These are phyloP conservation scores for Phaeosphaeriaceae sp. DNA, from an alignment of 2,329 filamentous ascomycete genomes.

Conservation along the genomic window DNA sequence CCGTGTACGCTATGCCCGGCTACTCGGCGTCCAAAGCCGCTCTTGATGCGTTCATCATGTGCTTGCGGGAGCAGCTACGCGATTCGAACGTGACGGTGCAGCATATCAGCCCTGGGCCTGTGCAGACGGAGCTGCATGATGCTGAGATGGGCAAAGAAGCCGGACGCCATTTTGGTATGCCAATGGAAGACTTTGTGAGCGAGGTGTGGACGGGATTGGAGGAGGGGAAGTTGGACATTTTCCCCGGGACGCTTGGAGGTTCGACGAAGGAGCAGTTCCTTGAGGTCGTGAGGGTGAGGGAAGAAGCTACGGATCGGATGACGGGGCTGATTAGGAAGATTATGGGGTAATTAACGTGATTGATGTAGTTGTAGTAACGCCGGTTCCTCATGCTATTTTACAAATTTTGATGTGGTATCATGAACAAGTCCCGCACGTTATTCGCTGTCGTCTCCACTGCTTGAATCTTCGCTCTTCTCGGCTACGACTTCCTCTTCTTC, in stretches of 20 bases:
- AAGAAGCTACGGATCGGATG: conserved; percentile 23
- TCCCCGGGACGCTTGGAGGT: conserved; percentile 43
- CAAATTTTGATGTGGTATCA: conserved; percentile 19
- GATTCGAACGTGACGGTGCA: conserved; percentile 51
- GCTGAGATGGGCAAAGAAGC: conserved; percentile 49
- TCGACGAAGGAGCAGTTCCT: conserved; percentile 36
- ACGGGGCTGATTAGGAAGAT: conserved; percentile 12
- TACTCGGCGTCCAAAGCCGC: conserved; percentile 65
- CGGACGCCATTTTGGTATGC: conserved; percentile 58
- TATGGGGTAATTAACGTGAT: background rate
- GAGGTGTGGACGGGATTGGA: conserved; percentile 55
- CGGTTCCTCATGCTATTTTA: background rate
- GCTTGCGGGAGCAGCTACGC: conserved; percentile 53
- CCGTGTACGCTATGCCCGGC: conserved; percentile 54
- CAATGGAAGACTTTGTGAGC: conserved; percentile 54
- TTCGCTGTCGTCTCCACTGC: conserved; percentile 32
- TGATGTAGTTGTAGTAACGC: background rate
- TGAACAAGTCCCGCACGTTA: conserved; percentile 12
- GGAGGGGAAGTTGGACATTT: conserved; percentile 53
- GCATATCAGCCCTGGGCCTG: conserved; percentile 56
- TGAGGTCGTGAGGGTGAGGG: conserved; percentile 42
- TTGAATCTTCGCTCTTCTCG: conserved; percentile 24
- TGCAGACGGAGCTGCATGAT: conserved; percentile 60
- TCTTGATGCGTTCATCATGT: conserved; percentile 57
- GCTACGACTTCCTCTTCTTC: conserved; percentile 28